Evolutionary conservation across 192 early-diverging fungal species (phyloP), one percentile per base, ranked within the genome.

Genomic region (Coemansia sp.): DNA sequence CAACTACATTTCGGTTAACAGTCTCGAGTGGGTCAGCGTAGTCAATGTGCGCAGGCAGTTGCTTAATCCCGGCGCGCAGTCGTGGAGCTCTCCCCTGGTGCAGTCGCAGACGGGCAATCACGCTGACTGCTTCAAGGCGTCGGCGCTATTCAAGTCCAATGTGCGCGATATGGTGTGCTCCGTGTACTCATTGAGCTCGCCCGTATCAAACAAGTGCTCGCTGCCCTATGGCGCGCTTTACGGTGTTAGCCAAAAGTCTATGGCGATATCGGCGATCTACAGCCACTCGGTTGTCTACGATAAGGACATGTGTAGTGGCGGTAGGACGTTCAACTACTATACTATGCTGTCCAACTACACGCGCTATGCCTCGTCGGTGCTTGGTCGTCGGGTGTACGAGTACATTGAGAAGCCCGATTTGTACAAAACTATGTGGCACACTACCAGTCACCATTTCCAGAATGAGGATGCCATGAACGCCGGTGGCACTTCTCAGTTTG

Each of bases 181-280:
- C 1, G 57, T 59, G 23, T 25, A 43, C 9, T 33, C 31, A 0
- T 26, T 58, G 10, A 37, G 37, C 10, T 59, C 65, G 26, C 33
- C 31, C 0, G 16, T 28, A 8, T 41, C 39, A 31, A 66, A 53
- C 53, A 18, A 38, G 25, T 78, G 76, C 57, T 28, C 52, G 3
- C 55, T 69, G 34, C 76, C 76, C 13, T 78, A 73, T n/a, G 66
- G 70, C 1, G 53, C 71, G 0, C 45, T 63, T n/a, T 78, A 78
- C 25, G 68, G 70, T n/a, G 55, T 66, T 0, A 37, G 50, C 3
- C 34, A 43, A 1, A 48, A 37, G 1, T 25, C 14, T 3, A 41
- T 65, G 48, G 66, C 41, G 0, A 35, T 73, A 10, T 63, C 66
- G 12, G 76, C 70, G 0, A n/a, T 78, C 10, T 73, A 72, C 64